Evolutionary conservation across 768 basidiomycete genomes (phyloP).

Genomic region (Lactarius tabidus): DNA sequence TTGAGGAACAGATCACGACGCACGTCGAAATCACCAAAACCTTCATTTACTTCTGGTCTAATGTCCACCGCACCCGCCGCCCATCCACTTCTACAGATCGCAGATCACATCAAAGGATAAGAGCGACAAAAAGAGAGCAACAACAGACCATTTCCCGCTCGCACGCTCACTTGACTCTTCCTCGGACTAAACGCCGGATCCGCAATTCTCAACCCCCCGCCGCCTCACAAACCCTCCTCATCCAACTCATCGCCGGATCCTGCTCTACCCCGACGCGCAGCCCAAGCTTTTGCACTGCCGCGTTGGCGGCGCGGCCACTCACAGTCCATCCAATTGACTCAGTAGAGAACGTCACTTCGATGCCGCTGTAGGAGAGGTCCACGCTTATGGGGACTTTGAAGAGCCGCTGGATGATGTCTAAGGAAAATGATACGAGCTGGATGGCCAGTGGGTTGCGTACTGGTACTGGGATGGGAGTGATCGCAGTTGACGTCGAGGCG

Average conservation of each 20-base stretch:
- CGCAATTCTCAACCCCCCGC: no score
- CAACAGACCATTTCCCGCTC: no score
- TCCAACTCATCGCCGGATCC: conserved; percentile 13
- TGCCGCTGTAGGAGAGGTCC: conserved; percentile 18
- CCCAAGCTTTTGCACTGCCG: background rate
- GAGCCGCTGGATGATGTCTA: conserved; percentile 8
- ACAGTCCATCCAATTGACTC: conserved; percentile 6
- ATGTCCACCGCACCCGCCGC: no score
- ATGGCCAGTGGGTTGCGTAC: background rate
- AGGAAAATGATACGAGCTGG: conserved; percentile 17
- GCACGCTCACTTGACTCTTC: background rate
- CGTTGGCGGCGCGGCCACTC: no score
- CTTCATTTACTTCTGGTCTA: no score
- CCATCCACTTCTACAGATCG: no score
- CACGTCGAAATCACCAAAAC: no score
- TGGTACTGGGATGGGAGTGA: background rate
- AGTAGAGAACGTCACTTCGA: conserved; percentile 16
- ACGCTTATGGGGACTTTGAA: conserved; percentile 14
- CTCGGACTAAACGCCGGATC: conserved; percentile 21
- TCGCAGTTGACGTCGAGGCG: background rate
- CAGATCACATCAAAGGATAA: no score
- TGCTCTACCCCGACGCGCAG: conserved; percentile 15
- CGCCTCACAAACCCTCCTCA: conserved; percentile 2
- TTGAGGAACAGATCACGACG: no score
- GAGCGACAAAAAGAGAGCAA: no score